Evolutionary conservation across 441 rosid genomes (phyloP).

Genomic region (Corymbia citriodora): DNA sequence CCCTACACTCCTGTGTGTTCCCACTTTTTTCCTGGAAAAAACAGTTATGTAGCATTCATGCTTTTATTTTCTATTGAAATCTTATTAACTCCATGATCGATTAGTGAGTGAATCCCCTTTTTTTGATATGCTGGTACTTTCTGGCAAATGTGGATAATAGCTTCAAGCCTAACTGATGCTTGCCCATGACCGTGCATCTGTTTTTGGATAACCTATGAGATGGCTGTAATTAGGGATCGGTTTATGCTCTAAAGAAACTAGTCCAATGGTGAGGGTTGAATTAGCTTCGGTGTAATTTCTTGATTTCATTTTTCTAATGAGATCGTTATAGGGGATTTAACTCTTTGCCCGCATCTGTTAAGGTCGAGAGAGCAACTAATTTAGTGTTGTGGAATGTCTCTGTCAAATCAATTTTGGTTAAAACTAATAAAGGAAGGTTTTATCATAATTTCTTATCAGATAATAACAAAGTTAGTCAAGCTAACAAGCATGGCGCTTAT

Average conservation of each 20-base stretch:
- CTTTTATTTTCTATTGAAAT: background rate
- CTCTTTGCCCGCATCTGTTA: background rate
- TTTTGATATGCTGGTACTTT: background rate
- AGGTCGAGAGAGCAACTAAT: too few species aligned
- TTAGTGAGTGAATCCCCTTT: background rate
- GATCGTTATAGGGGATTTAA: background rate
- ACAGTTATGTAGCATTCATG: background rate
- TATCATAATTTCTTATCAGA: too few species aligned
- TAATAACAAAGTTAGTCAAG: too few species aligned
- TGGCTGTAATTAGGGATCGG: background rate
- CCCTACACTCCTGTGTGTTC: background rate
- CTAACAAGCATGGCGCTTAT: too few species aligned
- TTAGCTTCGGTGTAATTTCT: background rate
- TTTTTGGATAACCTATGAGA: background rate
- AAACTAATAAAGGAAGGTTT: background rate
- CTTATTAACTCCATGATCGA: background rate
- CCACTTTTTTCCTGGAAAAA: background rate
- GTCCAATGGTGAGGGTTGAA: background rate
- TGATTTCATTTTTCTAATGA: background rate
- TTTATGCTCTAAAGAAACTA: background rate
- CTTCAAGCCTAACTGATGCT: background rate
- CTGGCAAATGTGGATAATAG: accelerated
- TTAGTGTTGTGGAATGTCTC: background rate
- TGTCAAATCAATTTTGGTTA: background rate
- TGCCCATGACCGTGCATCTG: background rate